These are phyloP conservation scores for Selenicereus undatus DNA, from an alignment of 148 eudicot species.

Conservation along the genomic window DNA sequence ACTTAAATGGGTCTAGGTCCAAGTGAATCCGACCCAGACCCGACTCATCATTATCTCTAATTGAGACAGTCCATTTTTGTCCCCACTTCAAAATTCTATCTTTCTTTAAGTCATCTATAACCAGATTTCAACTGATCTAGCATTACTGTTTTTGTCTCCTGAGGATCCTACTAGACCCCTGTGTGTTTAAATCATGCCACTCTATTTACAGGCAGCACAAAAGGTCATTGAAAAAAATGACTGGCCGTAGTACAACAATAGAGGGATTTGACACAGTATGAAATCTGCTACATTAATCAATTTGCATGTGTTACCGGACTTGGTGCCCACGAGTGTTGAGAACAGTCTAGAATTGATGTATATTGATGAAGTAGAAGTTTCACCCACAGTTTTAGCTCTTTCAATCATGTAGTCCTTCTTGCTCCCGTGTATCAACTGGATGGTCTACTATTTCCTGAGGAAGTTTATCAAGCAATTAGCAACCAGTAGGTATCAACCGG, in stretches of 20 bases:
- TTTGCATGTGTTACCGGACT: conserved; percentile 16
- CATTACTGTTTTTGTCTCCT: too few species aligned
- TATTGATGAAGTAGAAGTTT: not conserved
- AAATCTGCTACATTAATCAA: conserved; percentile 11
- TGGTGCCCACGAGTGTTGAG: conserved; percentile 8
- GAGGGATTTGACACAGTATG: not conserved
- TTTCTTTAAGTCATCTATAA: too few species aligned
- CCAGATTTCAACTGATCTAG: too few species aligned
- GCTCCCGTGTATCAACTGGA: conserved; percentile 73
- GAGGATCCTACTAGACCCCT: too few species aligned
- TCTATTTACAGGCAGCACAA: too few species aligned
- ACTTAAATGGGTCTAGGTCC: too few species aligned
- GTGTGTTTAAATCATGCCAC: too few species aligned
- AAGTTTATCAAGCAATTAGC: not conserved
- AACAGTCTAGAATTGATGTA: not conserved
- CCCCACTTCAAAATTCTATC: too few species aligned
- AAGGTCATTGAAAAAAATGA: too few species aligned
- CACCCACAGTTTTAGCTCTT: not conserved
- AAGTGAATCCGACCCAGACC: too few species aligned
- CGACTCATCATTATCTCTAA: too few species aligned
- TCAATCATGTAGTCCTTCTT: conserved; percentile 71
- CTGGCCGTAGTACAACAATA: not conserved
- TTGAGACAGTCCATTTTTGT: too few species aligned
- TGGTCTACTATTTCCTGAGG: conserved; percentile 85
- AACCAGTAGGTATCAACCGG: not conserved